Evolutionary conservation across 2,329 filamentous ascomycete genomes (phyloP), one percentile per base, ranked within the genome.

Genomic region (Claviceps purpurea): DNA sequence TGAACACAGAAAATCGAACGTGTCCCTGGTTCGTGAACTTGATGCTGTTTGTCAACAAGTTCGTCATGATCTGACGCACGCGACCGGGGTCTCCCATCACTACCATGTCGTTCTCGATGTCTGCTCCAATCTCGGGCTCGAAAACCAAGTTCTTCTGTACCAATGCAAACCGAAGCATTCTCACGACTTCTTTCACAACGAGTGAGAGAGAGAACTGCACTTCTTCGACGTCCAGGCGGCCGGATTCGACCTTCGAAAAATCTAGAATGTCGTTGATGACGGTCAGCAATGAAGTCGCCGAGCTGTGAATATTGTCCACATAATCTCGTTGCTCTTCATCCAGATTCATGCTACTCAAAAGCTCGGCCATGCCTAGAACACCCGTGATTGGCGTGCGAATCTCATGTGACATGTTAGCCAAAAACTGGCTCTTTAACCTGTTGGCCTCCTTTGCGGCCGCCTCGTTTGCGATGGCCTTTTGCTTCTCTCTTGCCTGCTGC

Each of bases 201-300:
- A 87, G 73, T 0, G 82, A 82, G 2, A 89, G 71, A 30, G 83
- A 87, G 59, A 90, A 91, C 55, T 88, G 85, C 0, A 89, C 85
- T 59, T 89, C 84, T 65, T 89, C 86, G 42, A 90, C 84, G 56
- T 89, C 85, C 20, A 90, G 68, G 7, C 83, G 75, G 3, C 87
- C 86, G 8, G 84, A 87, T 63, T 90, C 87, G 1, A 89, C 83
- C 65, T 94, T 94, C 4, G 87, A 93, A 64, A 94, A 90, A 66
- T 94, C 89, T 1, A 95, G 72, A 52, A 94, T 94, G 60, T 95
- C 89, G 61, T 95, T 94, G 66, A 95, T 94, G 42, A 95, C 85
- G 0, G 87, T 91, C 20, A 95, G 72, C 2, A 95, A 70, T 2
- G 86, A 88, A 56, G 91, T 89, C 0, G 85, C 87, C 5, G 85